Conservation (phyloP, 768 basidiomycete species). For the Podaxis sp. region DNA sequence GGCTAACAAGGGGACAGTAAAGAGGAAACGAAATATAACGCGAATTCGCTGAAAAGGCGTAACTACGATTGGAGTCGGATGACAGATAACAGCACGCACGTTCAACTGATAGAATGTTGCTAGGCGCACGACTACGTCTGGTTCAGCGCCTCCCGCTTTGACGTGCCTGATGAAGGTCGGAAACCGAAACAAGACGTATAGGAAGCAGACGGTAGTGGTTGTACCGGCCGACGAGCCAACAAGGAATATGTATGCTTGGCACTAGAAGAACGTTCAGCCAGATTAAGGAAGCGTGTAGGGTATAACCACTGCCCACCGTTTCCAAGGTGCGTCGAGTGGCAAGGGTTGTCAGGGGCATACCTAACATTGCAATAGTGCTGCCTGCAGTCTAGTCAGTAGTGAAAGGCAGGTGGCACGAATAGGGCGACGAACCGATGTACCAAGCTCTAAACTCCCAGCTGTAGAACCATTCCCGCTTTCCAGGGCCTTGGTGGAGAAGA, state of each 20-base stretch:
- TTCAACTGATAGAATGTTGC: conserved; percentile 76
- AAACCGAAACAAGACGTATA: conserved; percentile 69
- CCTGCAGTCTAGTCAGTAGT: conserved; percentile 32
- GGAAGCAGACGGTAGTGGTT: conserved; percentile 61
- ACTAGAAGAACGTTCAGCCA: conserved; percentile 32
- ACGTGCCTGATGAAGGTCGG: conserved; percentile 68
- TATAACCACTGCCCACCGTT: conserved; percentile 34
- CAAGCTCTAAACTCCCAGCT: conserved; percentile 76
- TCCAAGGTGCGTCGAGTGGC: conserved; percentile 54
- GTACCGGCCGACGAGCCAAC: conserved; percentile 65
- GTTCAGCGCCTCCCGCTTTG: conserved; percentile 68
- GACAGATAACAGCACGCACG: conserved; percentile 36
- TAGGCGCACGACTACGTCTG: conserved; percentile 69
- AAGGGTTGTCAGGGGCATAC: conserved; percentile 69
- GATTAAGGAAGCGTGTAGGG: conserved; percentile 3
- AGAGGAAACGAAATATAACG: conserved; percentile 72
- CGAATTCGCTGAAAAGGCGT: conserved; percentile 48
- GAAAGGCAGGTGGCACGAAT: neutral
- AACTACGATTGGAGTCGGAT: neutral
- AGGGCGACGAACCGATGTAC: conserved; percentile 50
- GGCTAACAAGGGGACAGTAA: conserved; percentile 63
- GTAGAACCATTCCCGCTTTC: conserved; percentile 70
- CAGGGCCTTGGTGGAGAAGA: conserved; percentile 71
- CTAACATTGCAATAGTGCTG: conserved; percentile 58
- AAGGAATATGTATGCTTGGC: conserved; percentile 71